Evolutionary conservation across 23 red algal genomes (phyloP).

Genomic region (Gracilariopsis chorda): DNA sequence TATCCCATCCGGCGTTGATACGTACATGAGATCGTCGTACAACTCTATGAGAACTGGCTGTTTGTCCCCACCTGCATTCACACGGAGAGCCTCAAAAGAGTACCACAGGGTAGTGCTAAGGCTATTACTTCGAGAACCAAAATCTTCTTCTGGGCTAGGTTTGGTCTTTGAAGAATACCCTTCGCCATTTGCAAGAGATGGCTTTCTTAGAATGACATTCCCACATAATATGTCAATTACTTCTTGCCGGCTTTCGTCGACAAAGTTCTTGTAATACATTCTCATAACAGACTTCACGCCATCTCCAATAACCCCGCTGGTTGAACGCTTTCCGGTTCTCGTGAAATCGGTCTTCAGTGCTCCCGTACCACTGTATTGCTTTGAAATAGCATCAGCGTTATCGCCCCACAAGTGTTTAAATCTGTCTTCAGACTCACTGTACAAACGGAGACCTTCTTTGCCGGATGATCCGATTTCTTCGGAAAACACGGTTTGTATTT

Average conservation of each 20-base stretch:
- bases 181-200: neutral
- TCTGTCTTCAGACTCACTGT: constrained; percentile 64
- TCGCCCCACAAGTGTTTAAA: constrained; percentile 93
- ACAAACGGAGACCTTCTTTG: constrained; percentile 22
- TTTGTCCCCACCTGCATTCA: constrained; percentile 79
- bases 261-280: constrained; percentile 99
- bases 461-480: constrained; percentile 2
- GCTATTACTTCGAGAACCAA: neutral
- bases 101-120: constrained; percentile 24
- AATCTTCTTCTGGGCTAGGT: neutral
- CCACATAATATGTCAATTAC: constrained; percentile 87
- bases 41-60: constrained; percentile 65
- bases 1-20: constrained; percentile 64
- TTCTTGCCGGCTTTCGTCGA: constrained; percentile 97
- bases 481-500: constrained; percentile 41
- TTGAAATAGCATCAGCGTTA: constrained; percentile 92
- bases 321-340: constrained; percentile 95
- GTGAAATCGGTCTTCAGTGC: constrained; percentile 98
- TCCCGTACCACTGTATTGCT: constrained; percentile 95
- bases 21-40: constrained; percentile 50
- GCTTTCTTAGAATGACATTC: constrained; percentile 52
- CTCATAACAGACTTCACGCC: constrained; percentile 95
- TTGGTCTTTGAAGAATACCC: neutral
- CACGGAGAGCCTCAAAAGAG: constrained; percentile 50
- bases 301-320: constrained; percentile 85